These are phyloP conservation scores for Volvox carteri DNA, from an alignment of 163 green algal species.

Conservation along the genomic window DNA sequence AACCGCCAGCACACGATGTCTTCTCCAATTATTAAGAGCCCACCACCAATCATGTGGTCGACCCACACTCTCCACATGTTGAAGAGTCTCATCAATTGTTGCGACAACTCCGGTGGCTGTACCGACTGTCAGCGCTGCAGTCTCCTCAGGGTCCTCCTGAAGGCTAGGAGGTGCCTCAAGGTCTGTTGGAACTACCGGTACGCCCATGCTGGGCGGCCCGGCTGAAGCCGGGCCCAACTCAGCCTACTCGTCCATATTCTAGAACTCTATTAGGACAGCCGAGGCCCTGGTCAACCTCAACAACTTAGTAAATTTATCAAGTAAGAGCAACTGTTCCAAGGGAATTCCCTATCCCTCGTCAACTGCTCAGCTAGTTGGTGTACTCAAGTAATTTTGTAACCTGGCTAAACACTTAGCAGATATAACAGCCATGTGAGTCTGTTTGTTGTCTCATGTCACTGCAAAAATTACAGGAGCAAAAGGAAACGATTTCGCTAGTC, in stretches of 20 bases:
- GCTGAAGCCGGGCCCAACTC: neutral
- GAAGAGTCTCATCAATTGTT: slow-evolving; percentile 13
- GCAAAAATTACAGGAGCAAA: too few relatives aligned
- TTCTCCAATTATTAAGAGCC: slow-evolving; percentile 17
- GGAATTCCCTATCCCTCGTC: neutral
- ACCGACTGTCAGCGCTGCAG: neutral
- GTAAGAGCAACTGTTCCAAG: neutral
- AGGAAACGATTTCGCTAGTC: too few relatives aligned
- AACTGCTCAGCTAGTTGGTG: neutral
- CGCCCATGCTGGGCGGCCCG: slow-evolving; percentile 26
- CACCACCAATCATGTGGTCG: slow-evolving; percentile 48
- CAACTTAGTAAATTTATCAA: neutral
- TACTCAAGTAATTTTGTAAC: too few relatives aligned
- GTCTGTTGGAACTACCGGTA: slow-evolving; percentile 33
- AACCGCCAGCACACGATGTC: neutral
- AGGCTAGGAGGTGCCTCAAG: neutral
- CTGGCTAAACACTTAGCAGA: too few relatives aligned
- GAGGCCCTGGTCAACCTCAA: neutral
- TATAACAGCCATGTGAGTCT: too few relatives aligned
- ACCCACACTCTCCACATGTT: slow-evolving; percentile 40
- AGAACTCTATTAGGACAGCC: neutral
- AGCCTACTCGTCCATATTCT: slow-evolving; percentile 4
- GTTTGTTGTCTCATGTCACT: too few relatives aligned
- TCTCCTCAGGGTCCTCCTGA: neutral
- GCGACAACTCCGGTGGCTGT: neutral